These are phyloP conservation scores for Psilocybe mexicana DNA, from an alignment of 1,284 basidiomycete species.

Conservation along the genomic window DNA sequence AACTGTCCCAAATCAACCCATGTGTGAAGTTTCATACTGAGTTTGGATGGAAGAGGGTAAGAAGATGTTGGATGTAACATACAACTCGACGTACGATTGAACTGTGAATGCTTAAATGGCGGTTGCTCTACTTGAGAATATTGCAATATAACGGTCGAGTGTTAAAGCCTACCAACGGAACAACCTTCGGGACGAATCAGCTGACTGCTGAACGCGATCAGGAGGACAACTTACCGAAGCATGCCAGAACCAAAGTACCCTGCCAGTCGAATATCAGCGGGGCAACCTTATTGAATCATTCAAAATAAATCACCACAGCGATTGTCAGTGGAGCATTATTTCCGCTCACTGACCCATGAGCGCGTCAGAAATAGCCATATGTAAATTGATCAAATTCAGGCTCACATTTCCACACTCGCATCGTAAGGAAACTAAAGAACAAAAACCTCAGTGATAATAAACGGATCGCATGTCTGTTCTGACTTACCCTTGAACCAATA, in stretches of 20 bases:
- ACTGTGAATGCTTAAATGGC: constrained; percentile 40
- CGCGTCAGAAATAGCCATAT: not conserved
- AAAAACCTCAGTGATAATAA: not conserved
- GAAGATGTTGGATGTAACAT: not conserved
- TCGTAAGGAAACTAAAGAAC: constrained; percentile 44
- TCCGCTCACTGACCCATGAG: constrained; percentile 42
- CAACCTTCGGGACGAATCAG: constrained; percentile 32
- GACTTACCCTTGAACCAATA: constrained; percentile 52
- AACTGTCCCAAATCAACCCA: constrained; percentile 45
- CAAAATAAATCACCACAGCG: constrained; percentile 36
- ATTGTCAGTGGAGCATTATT: constrained; percentile 42
- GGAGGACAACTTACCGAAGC: constrained; percentile 41
- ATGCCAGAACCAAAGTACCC: constrained; percentile 44
- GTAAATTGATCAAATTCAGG: constrained; percentile 5
- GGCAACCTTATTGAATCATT: not conserved
- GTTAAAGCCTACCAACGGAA: constrained; percentile 36
- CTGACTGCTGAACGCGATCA: not conserved
- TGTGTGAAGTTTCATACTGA: constrained; percentile 41
- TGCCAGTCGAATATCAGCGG: constrained; percentile 17
- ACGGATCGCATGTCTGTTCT: not conserved
- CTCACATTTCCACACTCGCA: constrained; percentile 56
- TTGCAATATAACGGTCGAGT: not conserved
- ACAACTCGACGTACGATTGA: constrained; percentile 37
- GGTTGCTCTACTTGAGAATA: constrained; percentile 1
- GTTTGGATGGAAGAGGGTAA: not conserved